Conservation (phyloP, 306 rosid genomes). For the Ochetophila trinervis region DNA sequence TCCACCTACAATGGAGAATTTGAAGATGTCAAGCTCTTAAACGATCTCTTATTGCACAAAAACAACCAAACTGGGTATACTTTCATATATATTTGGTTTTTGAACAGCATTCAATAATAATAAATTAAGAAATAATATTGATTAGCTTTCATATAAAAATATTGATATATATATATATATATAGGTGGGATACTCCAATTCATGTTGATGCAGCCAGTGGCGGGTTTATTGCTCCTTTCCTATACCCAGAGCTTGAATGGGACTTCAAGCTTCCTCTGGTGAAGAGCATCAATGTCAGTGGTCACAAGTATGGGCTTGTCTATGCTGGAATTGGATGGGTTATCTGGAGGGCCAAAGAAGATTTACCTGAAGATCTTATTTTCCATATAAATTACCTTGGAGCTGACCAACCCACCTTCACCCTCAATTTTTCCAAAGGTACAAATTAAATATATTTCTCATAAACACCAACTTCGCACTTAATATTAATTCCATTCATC, state of each 20-base stretch:
- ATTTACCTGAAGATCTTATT: constrained; percentile 61
- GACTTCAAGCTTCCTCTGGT: constrained; percentile 77
- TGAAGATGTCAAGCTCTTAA: constrained; percentile 72
- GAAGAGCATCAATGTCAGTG: constrained; percentile 86
- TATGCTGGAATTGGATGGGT: constrained; percentile 84
- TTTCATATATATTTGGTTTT: background rate
- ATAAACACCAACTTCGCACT: background rate
- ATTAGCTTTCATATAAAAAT: background rate
- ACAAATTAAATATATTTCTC: background rate
- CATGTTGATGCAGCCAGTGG: constrained; percentile 89
- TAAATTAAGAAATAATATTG: too few species aligned
- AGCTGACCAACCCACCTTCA: constrained; percentile 37
- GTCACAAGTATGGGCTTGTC: constrained; percentile 79
- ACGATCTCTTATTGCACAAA: constrained; percentile 51
- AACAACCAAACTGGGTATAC: constrained; percentile 57
- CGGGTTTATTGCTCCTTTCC: constrained; percentile 77
- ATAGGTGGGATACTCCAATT: constrained; percentile 74
- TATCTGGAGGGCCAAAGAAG: constrained; percentile 57
- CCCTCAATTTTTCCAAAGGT: constrained; percentile 42
- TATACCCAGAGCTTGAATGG: constrained; percentile 79
- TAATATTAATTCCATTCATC: background rate
- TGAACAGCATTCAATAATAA: background rate
- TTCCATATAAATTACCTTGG: constrained; percentile 47
- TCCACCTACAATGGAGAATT: constrained; percentile 81
- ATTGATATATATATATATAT: background rate